Evolutionary conservation across 2,329 filamentous ascomycete species (phyloP), one percentile per base, ranked within the genome.

Genomic region (Fusarium miscanthi): DNA sequence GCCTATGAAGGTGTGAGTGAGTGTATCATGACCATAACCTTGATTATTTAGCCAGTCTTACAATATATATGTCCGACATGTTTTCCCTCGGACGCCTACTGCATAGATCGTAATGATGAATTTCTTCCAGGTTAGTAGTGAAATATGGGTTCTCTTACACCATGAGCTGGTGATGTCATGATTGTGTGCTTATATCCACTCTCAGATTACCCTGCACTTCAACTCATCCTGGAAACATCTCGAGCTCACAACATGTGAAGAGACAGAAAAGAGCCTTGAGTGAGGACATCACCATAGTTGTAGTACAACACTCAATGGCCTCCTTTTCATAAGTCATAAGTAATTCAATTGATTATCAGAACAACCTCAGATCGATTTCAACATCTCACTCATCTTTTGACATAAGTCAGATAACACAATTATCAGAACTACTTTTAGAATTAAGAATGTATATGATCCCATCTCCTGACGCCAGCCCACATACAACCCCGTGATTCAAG

Each of bases 1-100:
- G 94, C 94, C 93, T 96, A 14, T 42, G 11, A 9, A 16, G n/a
- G 13, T 59, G 40, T 74, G 30, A 77, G 42, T 74, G 25, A 69
- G 73, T 63, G 46, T 59, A 25, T 13, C 12, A 4, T 16, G n/a
- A 27, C 8, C 17, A 16, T 1, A n/a, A 1, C 5, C 3, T 16
- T 31, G 17, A 14, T 16, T 30, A 6, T 5, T 31, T 17, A 4
- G 3, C 49, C n/a, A 14, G 23, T 25, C 79, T 46, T 69, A 80
- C 81, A 53, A 75, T 70, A 54, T 82, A 82, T 12, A 82, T 73
- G 12, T 82, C 80, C 59, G 80, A 76, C 58, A 69, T 76, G 8
- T 40, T 64, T 17, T 6, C 6, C 6, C 19, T n/a, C 3, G n/a
- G 19, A 31, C 6, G 9, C 3, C 23, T 40, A 9, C 14, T 37